These are phyloP conservation scores for Pleurotus cornucopiae DNA, from an alignment of 768 basidiomycete species.

Conservation along the genomic window DNA sequence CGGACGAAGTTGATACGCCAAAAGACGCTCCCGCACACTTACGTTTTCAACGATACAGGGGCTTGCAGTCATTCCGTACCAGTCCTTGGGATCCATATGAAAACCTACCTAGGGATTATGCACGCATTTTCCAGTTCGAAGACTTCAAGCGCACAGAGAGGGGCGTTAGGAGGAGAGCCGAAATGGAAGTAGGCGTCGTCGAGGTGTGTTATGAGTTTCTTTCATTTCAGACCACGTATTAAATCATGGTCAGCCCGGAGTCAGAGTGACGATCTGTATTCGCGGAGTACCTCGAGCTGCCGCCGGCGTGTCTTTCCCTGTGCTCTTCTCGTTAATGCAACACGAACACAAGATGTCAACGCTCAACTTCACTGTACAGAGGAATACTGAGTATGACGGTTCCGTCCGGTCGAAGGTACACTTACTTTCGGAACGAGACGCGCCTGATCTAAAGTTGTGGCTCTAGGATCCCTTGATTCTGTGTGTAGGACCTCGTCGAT, in stretches of 20 bases:
- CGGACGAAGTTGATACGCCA: slow-evolving; percentile 95
- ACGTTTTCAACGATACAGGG: slow-evolving; percentile 90
- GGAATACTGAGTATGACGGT: slow-evolving; percentile 91
- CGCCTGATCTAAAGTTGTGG: background rate
- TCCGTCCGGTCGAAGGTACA: slow-evolving; percentile 87
- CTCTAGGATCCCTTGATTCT: slow-evolving; percentile 80
- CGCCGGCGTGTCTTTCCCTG: slow-evolving; percentile 42
- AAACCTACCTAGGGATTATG: slow-evolving; percentile 91
- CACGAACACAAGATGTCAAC: slow-evolving; percentile 97
- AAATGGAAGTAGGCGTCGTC: slow-evolving; percentile 53
- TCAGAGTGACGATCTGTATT: slow-evolving; percentile 72
- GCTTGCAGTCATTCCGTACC: slow-evolving; percentile 88
- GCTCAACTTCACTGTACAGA: slow-evolving; percentile 86
- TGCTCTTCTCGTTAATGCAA: slow-evolving; percentile 79
- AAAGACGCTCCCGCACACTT: slow-evolving; percentile 72
- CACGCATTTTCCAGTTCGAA: slow-evolving; percentile 94
- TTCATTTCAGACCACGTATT: background rate
- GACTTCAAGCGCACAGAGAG: slow-evolving; percentile 86
- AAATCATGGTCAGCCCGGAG: slow-evolving; percentile 57
- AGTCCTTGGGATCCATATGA: slow-evolving; percentile 98
- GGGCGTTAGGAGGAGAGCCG: slow-evolving; percentile 59
- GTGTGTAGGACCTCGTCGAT: slow-evolving; percentile 83
- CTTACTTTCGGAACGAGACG: background rate
- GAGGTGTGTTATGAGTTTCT: slow-evolving; percentile 45
- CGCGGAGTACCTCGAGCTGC: slow-evolving; percentile 71